Conservation (phyloP, 2,329 filamentous ascomycete species). For the Stenocarpella maydis region DNA sequence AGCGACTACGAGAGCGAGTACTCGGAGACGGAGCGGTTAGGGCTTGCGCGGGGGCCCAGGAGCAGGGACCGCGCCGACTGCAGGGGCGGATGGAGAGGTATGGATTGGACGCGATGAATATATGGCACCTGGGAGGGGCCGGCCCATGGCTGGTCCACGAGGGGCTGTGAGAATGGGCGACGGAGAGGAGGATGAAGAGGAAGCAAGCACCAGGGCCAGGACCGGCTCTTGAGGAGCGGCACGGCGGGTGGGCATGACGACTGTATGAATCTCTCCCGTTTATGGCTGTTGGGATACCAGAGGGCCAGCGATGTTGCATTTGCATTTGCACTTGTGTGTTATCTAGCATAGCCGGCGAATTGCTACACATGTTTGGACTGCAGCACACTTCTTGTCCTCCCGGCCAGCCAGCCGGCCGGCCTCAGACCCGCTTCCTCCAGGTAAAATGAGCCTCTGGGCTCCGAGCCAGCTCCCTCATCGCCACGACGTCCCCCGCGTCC, state of each 20-base stretch:
- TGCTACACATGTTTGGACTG: not conserved
- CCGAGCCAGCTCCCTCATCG: constrained; percentile 44
- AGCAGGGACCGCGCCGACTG: constrained; percentile 5
- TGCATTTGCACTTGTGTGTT: constrained; percentile 6
- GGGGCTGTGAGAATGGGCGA: not conserved
- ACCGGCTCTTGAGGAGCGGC: constrained; percentile 23
- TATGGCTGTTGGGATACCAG: constrained; percentile 16
- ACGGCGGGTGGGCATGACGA: constrained; percentile 1
- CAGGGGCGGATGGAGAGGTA: not conserved
- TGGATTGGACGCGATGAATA: constrained; percentile 21
- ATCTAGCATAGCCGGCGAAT: constrained; percentile 17
- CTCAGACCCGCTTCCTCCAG: constrained; percentile 22
- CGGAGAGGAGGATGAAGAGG: not conserved
- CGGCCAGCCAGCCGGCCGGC: too few species aligned
- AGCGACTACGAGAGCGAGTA: constrained; percentile 11
- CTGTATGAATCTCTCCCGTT: constrained; percentile 9
- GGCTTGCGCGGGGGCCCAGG: not conserved
- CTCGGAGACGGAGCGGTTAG: constrained; percentile 6
- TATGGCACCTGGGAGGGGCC: too few species aligned
- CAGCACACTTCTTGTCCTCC: too few species aligned
- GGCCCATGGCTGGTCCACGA: not conserved
- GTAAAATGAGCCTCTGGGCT: constrained; percentile 40
- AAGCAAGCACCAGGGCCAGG: not conserved
- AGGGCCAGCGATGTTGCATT: constrained; percentile 12
- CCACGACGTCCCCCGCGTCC: constrained; percentile 41